These are phyloP conservation scores for Cytospora piceae DNA, from an alignment of 2,329 filamentous ascomycete genomes.

Conservation along the genomic window DNA sequence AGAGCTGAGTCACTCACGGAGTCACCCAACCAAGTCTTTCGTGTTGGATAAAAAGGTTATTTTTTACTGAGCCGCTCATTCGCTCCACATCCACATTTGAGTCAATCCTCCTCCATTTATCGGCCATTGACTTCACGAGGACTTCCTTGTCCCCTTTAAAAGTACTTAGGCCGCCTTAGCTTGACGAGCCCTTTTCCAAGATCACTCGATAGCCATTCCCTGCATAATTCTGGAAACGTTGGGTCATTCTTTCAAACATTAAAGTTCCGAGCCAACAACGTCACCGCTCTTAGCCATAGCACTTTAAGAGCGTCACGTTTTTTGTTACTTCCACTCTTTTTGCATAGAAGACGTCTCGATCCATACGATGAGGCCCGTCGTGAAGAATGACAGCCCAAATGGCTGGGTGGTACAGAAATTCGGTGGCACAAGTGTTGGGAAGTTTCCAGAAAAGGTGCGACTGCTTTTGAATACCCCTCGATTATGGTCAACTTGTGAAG, in stretches of 20 bases:
- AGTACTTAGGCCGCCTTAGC: background rate
- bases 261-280: background rate
- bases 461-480: conserved; percentile 33
- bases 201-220: background rate
- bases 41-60: background rate
- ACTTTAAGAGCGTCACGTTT: background rate
- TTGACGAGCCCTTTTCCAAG: background rate
- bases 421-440: conserved; percentile 92
- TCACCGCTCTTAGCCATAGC: background rate
- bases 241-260: background rate
- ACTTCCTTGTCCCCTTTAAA: background rate
- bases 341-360: background rate
- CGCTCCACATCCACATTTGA: conserved; percentile 21
- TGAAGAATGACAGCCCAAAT: conserved; percentile 41
- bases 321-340: background rate
- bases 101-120: conserved; percentile 17
- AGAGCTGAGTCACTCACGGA: background rate
- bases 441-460: conserved; percentile 74
- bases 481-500: conserved; percentile 8
- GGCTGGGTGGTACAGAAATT: conserved; percentile 94
- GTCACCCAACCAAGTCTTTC: background rate
- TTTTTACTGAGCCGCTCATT: background rate
- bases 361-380: conserved; percentile 33
- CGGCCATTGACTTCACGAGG: conserved; percentile 5
- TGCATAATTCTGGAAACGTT: background rate